phyloP scores from a whole-genome alignment of 345 rosid species.

The Pugionium cornutum region DNA sequence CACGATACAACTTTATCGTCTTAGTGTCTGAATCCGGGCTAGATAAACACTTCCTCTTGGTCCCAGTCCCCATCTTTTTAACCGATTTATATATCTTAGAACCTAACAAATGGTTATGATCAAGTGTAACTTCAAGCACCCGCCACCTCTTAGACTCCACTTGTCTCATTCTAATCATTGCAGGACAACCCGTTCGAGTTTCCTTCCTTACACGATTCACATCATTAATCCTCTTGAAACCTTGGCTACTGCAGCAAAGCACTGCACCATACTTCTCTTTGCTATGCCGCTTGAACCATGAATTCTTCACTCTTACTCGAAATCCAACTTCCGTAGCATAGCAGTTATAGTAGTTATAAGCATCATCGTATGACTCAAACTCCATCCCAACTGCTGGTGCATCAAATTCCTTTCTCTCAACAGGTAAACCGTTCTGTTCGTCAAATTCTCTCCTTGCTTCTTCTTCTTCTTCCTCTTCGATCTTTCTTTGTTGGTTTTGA shows the following conservation, averaged over 20 bases:
- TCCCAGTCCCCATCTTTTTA: constrained; percentile 50
- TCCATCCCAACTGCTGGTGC: constrained; percentile 84
- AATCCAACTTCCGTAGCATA: constrained; percentile 77
- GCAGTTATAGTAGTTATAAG: constrained; percentile 74
- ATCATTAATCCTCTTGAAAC: constrained; percentile 68
- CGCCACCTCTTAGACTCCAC: constrained; percentile 78
- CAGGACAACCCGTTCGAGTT: constrained; percentile 84
- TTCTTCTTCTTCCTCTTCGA: constrained; percentile 26
- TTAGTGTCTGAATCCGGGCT: constrained; percentile 55
- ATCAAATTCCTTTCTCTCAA: constrained; percentile 58
- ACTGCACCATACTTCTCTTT: constrained; percentile 76
- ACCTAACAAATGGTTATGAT: constrained; percentile 72
- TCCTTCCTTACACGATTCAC: constrained; percentile 65
- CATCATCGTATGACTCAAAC: constrained; percentile 78
- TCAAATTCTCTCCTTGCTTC: constrained; percentile 34
- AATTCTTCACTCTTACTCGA: constrained; percentile 74
- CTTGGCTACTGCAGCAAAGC: constrained; percentile 80
- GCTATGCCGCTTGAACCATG: constrained; percentile 84
- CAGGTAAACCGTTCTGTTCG: constrained; percentile 37
- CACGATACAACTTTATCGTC: constrained; percentile 58
- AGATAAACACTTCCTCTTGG: constrained; percentile 50
- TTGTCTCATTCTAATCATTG: constrained; percentile 75
- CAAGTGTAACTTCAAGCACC: constrained; percentile 62
- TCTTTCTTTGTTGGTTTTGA: constrained; percentile 33
- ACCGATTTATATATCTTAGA: constrained; percentile 44